Evolutionary conservation across 2,329 filamentous ascomycete genomes (phyloP), one percentile per base, ranked within the genome.

Genomic region (Stromatinia cepivora): DNA sequence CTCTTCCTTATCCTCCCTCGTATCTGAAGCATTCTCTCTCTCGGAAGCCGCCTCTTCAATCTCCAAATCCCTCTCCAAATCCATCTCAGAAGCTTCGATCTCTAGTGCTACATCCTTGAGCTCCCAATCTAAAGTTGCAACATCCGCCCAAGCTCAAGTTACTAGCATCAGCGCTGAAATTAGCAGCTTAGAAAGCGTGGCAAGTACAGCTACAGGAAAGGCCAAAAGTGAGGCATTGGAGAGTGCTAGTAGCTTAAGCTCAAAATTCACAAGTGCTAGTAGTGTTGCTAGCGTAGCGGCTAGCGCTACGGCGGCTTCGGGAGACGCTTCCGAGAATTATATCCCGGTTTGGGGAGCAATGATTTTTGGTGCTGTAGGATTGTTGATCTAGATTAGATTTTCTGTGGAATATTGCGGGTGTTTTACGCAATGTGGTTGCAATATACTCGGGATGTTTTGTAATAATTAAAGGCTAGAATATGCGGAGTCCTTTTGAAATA

Each of bases 171-270:
- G 45, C 6, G 45, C 45, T 3, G 61, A 63, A 22, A 50, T 63
- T 15, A 63, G 28, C n/a, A 63, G 59, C 17, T 46, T 63, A 28
- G 42, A 63, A 36, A 48, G 42, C 28, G 13, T 63, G 25, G 59
- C 45, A n/a, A 63, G 45, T 36, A 63, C 59, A 20, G 59, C 45
- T 25, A 50, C 59, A 8, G 59, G 59, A 5, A 25, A 63, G 28
- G 45, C 45, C 4, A 28, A 63, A 25, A 63, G 42, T 10, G n/a
- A 52, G 61, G 45, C 45, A 7, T 50, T 63, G 61, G 45, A 36
- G 61, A 63, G 61, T 25, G 45, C 45, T 17, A 63, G 61, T 63
- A 52, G 45, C n/a, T 39, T 63, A 28, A 36, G 61, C 39, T 48
- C 61, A 7, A 63, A 63, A 36, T 39, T 52, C 22, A n/a, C 45